Conservation (phyloP, 208 protist genomes). For the Sergeia podlipaevii region DNA sequence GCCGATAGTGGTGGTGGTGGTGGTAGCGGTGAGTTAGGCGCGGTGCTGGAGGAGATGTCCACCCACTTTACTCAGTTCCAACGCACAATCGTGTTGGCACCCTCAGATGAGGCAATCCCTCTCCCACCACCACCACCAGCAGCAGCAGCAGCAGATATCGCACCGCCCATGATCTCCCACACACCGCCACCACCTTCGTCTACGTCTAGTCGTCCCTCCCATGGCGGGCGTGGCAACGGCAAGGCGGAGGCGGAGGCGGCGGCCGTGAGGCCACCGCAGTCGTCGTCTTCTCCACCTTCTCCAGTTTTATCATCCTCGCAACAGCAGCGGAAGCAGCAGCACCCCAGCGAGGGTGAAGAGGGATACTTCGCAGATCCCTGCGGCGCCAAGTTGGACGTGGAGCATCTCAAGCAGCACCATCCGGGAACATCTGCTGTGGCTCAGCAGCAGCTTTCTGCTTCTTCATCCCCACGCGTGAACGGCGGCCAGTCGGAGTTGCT, state of each 20-base stretch:
- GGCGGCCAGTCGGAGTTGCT: background rate
- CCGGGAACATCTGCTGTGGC: no score
- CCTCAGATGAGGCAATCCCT: no score
- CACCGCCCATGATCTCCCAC: background rate
- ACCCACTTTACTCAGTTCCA: conserved; percentile 14
- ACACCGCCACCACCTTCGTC: background rate
- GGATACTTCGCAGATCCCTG: conserved; percentile 36
- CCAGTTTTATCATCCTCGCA: background rate
- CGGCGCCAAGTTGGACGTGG: conserved; percentile 42
- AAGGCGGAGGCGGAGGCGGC: background rate
- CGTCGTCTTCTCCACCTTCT: background rate
- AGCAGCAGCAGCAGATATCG: background rate
- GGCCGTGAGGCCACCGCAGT: background rate
- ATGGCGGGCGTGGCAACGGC: background rate
- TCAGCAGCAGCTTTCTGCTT: no score
- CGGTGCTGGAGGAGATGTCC: conserved; percentile 37
- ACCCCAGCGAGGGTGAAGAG: background rate
- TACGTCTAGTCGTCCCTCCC: background rate
- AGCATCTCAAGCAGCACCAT: conserved; percentile 10
- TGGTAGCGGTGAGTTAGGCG: conserved; percentile 10
- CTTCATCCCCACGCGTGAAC: no score
- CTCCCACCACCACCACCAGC: conserved; percentile 1
- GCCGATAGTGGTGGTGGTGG: background rate
- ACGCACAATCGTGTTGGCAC: no score
- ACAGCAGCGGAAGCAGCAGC: background rate